phyloP scores from a whole-genome alignment of 108 stramenopile species.

The Asterionellopsis glacialis region DNA sequence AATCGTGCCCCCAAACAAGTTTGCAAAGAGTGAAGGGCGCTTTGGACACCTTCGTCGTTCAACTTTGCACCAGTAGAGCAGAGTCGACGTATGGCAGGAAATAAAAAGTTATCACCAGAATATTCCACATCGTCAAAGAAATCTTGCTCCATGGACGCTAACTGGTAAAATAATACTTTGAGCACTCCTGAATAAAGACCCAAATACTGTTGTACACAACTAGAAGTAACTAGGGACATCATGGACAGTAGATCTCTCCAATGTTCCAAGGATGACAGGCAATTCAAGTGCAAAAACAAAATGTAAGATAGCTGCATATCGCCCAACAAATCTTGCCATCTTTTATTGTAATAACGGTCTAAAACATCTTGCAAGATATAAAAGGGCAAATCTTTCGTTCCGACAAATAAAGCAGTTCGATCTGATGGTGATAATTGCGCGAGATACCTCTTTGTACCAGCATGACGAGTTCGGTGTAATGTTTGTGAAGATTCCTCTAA shows the following conservation, averaged over 20 bases:
- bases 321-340: slow-evolving; percentile 48
- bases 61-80: slow-evolving; percentile 15
- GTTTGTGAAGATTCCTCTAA: slow-evolving; percentile 26
- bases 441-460: slow-evolving; percentile 58
- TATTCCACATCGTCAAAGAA: slow-evolving; percentile 74
- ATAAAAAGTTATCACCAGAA: slow-evolving; percentile 63
- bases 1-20: slow-evolving; percentile 17
- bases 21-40: slow-evolving; percentile 6
- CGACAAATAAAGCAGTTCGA: slow-evolving; percentile 50
- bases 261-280: slow-evolving; percentile 72
- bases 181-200: slow-evolving; percentile 39
- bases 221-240: slow-evolving; percentile 14
- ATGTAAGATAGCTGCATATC: slow-evolving; percentile 76
- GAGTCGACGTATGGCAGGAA: slow-evolving; percentile 37
- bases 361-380: slow-evolving; percentile 32
- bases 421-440: slow-evolving; percentile 35
- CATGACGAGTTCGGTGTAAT: slow-evolving; percentile 39
- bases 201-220: slow-evolving; percentile 11
- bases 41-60: slow-evolving; percentile 10
- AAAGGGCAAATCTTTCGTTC: slow-evolving; percentile 14
- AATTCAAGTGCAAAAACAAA: slow-evolving; percentile 65
- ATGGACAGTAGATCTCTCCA: slow-evolving; percentile 63
- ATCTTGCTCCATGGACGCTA: slow-evolving; percentile 60
- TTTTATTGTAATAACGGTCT: slow-evolving; percentile 23
- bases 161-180: slow-evolving; percentile 37